These are phyloP conservation scores for Hymenoscyphus linearis DNA, from an alignment of 2,329 filamentous ascomycete genomes.

Conservation along the genomic window DNA sequence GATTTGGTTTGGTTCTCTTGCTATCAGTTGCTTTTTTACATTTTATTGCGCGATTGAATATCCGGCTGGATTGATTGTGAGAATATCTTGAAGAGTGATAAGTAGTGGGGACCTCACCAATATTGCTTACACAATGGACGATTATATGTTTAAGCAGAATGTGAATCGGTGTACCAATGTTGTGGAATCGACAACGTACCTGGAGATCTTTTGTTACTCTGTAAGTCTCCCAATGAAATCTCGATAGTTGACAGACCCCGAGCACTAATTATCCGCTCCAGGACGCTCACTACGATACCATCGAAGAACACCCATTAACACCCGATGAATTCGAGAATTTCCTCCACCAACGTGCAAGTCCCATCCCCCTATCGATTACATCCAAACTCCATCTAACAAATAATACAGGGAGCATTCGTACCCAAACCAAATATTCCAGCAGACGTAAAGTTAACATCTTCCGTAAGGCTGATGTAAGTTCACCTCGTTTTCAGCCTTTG, in stretches of 20 bases:
- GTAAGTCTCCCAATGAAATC: slow-evolving; percentile 5
- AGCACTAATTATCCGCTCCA: slow-evolving; percentile 3
- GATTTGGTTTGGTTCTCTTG: background rate
- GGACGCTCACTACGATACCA: slow-evolving; percentile 27
- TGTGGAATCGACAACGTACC: slow-evolving; percentile 17
- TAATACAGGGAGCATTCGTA: slow-evolving; percentile 14
- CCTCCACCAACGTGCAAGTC: slow-evolving; percentile 27
- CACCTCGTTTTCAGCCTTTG: too few species aligned
- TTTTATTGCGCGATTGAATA: background rate
- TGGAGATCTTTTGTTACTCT: slow-evolving; percentile 25
- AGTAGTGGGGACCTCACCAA: background rate
- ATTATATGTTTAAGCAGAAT: slow-evolving; percentile 32
- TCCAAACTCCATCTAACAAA: background rate
- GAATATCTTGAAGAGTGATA: background rate
- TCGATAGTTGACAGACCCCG: background rate
- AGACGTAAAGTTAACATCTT: background rate
- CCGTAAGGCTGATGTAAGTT: slow-evolving; percentile 22
- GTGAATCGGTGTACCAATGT: slow-evolving; percentile 24
- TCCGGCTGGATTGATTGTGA: background rate
- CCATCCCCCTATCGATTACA: background rate
- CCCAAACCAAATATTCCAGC: slow-evolving; percentile 5
- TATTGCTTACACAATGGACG: slow-evolving; percentile 27
- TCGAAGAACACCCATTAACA: slow-evolving; percentile 30
- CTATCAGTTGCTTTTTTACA: background rate
- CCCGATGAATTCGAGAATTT: slow-evolving; percentile 32